Evolutionary conservation across 495 filamentous ascomycete genomes (phyloP), one percentile per base, ranked within the genome.

Genomic region (Amphirosellinia nigrospora): DNA sequence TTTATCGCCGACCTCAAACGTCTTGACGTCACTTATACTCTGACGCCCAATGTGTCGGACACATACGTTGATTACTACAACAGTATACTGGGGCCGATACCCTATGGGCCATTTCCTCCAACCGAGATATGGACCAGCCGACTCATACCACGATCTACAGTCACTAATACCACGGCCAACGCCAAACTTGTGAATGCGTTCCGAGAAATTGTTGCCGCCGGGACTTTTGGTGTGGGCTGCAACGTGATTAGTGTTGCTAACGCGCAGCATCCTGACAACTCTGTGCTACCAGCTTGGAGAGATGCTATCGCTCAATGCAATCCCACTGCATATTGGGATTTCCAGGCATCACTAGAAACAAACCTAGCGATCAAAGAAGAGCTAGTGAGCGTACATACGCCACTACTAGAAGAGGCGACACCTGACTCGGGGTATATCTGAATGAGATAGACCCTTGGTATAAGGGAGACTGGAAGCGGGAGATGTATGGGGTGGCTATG

Each of bases 401-500:
- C 80, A 3, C 65, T 78, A 32, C 68, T 87, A 5, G 79, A 80
- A 16, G 79, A 78, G 13, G 71, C 84, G 46, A 82, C 81, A n/a
- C 82, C 81, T 19, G 77, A 77, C 50, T 76, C 76, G 63, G 84
- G 4, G 72, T 80, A 3, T 85, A 85, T 72, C 34, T 83, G 71
- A 87, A 86, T 65, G 81, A 86, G 73, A 82, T 77, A 15, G 79
- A 83, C 61, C 80, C 82, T 0, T 58, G 30, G 48, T 55, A 55
- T 28, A 32, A 67, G 34, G 52, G 34, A 39, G 55, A 85, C 66
- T 88, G 70, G 53, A 77, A 87, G 70, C 28, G 66, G 11, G 74
- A 59, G 0, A 86, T 86, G 65, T 88, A 83, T 52, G 85, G 86
- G 30, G 21, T 1, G 85, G 85, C 66, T 87, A 87, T 66, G 59